phyloP scores from a whole-genome alignment of 2,329 filamentous ascomycete genomes.

The Cryphonectria naterciae region DNA sequence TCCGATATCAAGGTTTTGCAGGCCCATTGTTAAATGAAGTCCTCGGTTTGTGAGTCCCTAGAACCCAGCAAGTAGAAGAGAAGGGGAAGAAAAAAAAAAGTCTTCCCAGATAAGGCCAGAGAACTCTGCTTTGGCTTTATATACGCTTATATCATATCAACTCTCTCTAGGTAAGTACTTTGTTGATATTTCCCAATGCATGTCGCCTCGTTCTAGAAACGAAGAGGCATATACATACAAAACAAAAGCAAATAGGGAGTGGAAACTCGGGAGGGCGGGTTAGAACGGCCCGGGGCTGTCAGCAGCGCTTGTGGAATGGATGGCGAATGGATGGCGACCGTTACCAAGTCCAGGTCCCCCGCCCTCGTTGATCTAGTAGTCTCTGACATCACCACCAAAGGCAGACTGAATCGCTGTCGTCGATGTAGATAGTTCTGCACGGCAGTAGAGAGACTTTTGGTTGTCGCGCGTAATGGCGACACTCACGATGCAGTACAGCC shows the following conservation, averaged over 20 bases:
- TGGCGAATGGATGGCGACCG: background rate
- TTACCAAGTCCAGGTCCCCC: background rate
- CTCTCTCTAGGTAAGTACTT: background rate
- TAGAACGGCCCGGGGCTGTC: background rate
- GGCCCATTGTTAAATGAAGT: background rate
- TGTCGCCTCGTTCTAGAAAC: background rate
- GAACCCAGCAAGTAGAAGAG: background rate
- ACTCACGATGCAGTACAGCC: background rate
- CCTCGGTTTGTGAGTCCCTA: background rate
- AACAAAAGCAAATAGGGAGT: background rate
- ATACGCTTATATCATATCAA: background rate
- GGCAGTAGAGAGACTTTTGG: background rate
- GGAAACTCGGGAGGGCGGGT: background rate
- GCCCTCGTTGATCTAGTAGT: background rate
- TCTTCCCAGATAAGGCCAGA: background rate
- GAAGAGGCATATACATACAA: background rate
- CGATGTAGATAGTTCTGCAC: background rate
- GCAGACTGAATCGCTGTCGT: background rate
- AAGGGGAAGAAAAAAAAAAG: background rate
- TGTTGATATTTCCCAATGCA: background rate
- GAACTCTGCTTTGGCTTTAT: background rate
- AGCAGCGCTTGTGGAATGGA: background rate
- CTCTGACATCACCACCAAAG: constrained; percentile 22
- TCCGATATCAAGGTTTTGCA: background rate
- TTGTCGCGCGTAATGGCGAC: background rate